Conservation (phyloP, 2,329 filamentous ascomycete genomes). For the Epichloe typhina region DNA sequence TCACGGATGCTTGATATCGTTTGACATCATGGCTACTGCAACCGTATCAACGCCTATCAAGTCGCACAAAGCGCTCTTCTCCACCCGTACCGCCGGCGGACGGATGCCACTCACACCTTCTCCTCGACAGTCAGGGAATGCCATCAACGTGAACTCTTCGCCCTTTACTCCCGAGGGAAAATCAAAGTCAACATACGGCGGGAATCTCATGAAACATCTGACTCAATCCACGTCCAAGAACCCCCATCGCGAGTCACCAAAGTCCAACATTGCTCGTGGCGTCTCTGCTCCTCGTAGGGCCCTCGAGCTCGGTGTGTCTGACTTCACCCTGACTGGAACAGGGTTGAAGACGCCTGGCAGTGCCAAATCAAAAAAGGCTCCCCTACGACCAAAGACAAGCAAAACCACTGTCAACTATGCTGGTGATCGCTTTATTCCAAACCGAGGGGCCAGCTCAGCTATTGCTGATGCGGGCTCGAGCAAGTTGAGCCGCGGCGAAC, state of each 20-base stretch:
- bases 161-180: conserved; percentile 61
- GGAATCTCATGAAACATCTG: conserved; percentile 68
- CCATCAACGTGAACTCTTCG: conserved; percentile 49
- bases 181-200: conserved; percentile 66
- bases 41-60: conserved; percentile 84
- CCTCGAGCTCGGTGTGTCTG: conserved; percentile 81
- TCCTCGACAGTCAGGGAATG: conserved; percentile 53
- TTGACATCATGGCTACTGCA: conserved; percentile 61
- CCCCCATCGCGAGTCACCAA: conserved; percentile 74
- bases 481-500: conserved; percentile 64
- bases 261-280: conserved; percentile 80
- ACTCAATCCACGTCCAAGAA: conserved; percentile 53
- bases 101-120: conserved; percentile 92
- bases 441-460: conserved; percentile 78
- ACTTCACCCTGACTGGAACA: conserved; percentile 82
- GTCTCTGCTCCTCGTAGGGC: conserved; percentile 66
- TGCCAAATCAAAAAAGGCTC: conserved; percentile 43
- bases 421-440: conserved; percentile 92
- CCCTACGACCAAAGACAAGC: conserved; percentile 41
- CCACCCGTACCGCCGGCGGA: conserved; percentile 81
- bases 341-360: conserved; percentile 51
- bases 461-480: conserved; percentile 68
- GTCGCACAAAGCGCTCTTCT: conserved; percentile 88
- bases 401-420: conserved; percentile 74
- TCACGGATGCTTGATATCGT: conserved; percentile 10